These are phyloP conservation scores for Quercus dentata DNA, from an alignment of 306 rosid genomes.

Conservation along the genomic window DNA sequence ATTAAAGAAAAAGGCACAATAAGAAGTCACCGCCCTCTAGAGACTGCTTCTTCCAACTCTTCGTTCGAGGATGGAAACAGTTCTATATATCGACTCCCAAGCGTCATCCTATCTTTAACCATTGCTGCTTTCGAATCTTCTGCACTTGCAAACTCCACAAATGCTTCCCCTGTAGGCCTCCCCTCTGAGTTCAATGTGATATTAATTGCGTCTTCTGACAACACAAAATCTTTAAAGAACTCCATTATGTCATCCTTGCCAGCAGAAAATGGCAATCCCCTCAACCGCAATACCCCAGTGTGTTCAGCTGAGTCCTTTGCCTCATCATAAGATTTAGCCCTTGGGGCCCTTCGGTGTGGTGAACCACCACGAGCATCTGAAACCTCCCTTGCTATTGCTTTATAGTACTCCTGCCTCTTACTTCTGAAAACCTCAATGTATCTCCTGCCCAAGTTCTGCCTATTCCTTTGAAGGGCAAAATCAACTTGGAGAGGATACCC, in stretches of 20 bases:
- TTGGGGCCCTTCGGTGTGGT: constrained; percentile 59
- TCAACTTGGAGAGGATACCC: constrained; percentile 95
- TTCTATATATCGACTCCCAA: constrained; percentile 88
- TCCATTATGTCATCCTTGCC: constrained; percentile 81
- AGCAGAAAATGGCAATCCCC: constrained; percentile 92
- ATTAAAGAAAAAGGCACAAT: constrained; percentile 12
- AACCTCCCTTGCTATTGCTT: constrained; percentile 83
- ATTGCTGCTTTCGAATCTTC: constrained; percentile 89
- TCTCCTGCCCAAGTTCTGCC: constrained; percentile 89
- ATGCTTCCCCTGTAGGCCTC: constrained; percentile 96
- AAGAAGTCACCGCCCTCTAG: constrained; percentile 68
- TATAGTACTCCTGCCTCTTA: constrained; percentile 94
- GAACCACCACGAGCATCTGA: constrained; percentile 68
- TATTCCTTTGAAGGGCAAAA: constrained; percentile 84
- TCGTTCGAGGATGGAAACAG: constrained; percentile 76
- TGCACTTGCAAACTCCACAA: constrained; percentile 68
- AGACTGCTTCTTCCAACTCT: constrained; percentile 79
- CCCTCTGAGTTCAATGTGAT: constrained; percentile 80
- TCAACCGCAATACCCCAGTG: constrained; percentile 74
- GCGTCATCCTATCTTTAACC: constrained; percentile 93
- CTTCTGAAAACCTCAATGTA: constrained; percentile 93
- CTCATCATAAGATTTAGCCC: constrained; percentile 72
- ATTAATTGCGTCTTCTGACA: constrained; percentile 61
- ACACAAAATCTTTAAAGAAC: constrained; percentile 61
- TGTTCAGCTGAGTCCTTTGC: constrained; percentile 87